Conservation (phyloP, 352 stramenopile genomes). For the Globisporangium solare region DNA sequence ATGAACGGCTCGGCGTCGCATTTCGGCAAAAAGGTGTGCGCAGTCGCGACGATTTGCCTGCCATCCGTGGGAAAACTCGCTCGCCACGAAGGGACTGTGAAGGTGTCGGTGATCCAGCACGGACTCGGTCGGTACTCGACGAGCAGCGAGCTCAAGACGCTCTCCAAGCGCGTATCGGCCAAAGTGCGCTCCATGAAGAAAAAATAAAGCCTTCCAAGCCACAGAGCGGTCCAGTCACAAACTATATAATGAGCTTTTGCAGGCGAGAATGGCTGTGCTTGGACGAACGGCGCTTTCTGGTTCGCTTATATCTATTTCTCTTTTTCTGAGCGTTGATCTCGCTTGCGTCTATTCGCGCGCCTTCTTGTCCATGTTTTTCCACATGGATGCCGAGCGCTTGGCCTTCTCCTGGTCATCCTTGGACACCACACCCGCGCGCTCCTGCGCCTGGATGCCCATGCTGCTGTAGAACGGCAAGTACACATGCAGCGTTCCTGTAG, state of each 20-base stretch:
- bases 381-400: conserved; percentile 30
- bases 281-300: too few species aligned
- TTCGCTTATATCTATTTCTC: background rate
- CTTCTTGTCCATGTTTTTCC: conserved; percentile 38
- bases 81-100: conserved; percentile 25
- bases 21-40: conserved; percentile 41
- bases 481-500: conserved; percentile 21
- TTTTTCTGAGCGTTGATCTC: background rate
- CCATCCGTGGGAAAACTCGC: conserved; percentile 35
- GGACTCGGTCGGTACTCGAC: conserved; percentile 27
- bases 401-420: conserved; percentile 1
- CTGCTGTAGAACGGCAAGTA: conserved; percentile 40
- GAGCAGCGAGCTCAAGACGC: conserved; percentile 29
- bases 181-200: conserved; percentile 37
- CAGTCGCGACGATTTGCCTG: conserved; percentile 31
- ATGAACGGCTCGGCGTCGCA: conserved; percentile 31
- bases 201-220: background rate
- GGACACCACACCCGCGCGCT: conserved; percentile 15
- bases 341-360: conserved; percentile 7
- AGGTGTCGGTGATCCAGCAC: conserved; percentile 33
- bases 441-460: conserved; percentile 26
- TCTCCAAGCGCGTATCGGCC: conserved; percentile 36
- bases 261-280: background rate
- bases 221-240: background rate
- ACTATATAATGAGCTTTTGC: background rate